Base-by-base conservation (phyloP, 306 rosid species). In the Prunus persica region DNA sequence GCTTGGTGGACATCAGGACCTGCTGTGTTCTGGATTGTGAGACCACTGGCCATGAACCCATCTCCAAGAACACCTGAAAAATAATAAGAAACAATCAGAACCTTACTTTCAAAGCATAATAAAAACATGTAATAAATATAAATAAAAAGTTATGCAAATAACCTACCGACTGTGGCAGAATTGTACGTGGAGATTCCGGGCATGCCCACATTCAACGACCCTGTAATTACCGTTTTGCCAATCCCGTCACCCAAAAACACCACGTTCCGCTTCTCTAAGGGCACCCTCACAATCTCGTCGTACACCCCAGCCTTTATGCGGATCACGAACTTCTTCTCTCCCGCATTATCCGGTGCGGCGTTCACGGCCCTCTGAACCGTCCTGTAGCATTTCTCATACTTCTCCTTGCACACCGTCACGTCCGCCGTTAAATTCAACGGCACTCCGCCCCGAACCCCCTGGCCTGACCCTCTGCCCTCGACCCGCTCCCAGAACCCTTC, bases 1-100 rank as follows among this genome's bases (percentile, higher is more conserved):
- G 98, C 98, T 76, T 95, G 98, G 79, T 89, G 96, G 18, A 87
- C 93, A 24, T 85, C 92, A 8, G 96, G 90, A 0, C 98, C 98
- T 0, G 97, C 97, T 0, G 91, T 92, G 90, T 95, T 95, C 15
- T 86, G 58, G 32, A 95, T 67, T 6, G 97, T 95, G 3, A 95
- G 82, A 43, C 88, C 89, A 63, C 76, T 85, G 0, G 98, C 98
- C 97, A 92, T 89, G 89, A 95, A 95, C n/a, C 98, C 97, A 84
- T 95, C 98, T 0, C 98, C 98, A 60, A 80, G 68, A 56, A 95
- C 91, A 6, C 90, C 98, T 95, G 83, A 65, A 32, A 32, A n/a
- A 24, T 16, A 22, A 22, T 32, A 32, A 32, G 38, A 32, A 32
- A 32, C 38, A 32, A 32, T 32, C 38, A 32, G 7, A 32, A 32